Evolutionary conservation across 495 filamentous ascomycete species (phyloP), one percentile per base, ranked within the genome.

Genomic region (Pyrenula aspistea): DNA sequence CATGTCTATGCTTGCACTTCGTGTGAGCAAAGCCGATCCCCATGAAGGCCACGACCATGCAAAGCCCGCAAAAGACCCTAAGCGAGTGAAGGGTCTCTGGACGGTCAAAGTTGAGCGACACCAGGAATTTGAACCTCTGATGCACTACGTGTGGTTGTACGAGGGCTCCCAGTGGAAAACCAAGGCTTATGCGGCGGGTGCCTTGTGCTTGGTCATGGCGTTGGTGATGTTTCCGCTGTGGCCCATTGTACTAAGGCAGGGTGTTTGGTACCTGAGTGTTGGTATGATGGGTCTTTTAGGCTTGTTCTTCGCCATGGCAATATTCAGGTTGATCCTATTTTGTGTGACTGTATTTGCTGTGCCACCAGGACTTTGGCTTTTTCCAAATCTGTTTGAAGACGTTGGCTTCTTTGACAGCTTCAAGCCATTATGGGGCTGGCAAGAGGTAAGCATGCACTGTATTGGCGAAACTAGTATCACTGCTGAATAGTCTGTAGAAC

Each of bases 331-430:
- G 21, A 95, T 97, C 55, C 73, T 99, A n/a, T 99, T 97, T 73
- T 86, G 86, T 62, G 71, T 92, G 66, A 97, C 94, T 11, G 87
- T 95, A 62, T 92, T 97, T 65, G 76, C 81, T 8, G 78, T 83
- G 10, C 77, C 90, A 12, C 93, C 92, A 1, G 94, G 94, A 60
- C 76, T 99, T 24, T 99, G 94, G 94, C 77, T 99, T 51, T 99
- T 90, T 76, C 94, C 94, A 51, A 99, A 99, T 66, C 69, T 99
- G 21, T 99, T 96, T 72, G 94, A 97, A 70, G 94, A 99, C 67
- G 94, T 99, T 50, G 93, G 92, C 8, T 96, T 99, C 71, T 86
- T 97, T 65, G 94, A 99, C 59, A 94, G 88, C 70, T 99, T 99
- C 77, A 86, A 86, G 71, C 94, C 94, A 23, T 68, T 93, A 31